phyloP scores from a whole-genome alignment of 2,329 filamentous ascomycete genomes.

The Xylariomycetidae sp. region DNA sequence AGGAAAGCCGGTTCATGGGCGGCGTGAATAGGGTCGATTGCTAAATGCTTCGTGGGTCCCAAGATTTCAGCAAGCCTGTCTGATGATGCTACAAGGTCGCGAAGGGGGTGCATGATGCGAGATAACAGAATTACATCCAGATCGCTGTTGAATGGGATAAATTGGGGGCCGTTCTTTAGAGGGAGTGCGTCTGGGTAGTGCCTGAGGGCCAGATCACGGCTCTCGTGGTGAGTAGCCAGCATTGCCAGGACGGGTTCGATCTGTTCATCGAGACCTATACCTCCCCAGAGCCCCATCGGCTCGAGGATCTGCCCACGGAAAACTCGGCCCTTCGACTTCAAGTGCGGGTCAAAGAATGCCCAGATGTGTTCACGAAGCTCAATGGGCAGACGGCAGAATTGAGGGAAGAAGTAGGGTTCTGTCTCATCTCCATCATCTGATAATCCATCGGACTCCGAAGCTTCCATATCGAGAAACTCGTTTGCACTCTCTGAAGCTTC shows the following conservation, averaged over 20 bases:
- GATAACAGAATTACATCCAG: slow-evolving; percentile 23
- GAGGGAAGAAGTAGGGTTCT: slow-evolving; percentile 23
- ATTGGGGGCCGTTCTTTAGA: no score
- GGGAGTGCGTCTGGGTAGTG: slow-evolving; percentile 27
- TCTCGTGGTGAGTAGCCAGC: slow-evolving; percentile 26
- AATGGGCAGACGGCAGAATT: slow-evolving; percentile 28
- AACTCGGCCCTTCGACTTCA: slow-evolving; percentile 23
- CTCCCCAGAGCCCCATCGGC: slow-evolving; percentile 10
- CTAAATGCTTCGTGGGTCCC: no score
- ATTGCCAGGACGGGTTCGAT: slow-evolving; percentile 25
- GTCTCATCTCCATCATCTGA: slow-evolving; percentile 3
- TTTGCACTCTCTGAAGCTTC: slow-evolving; percentile 24
- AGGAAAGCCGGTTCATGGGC: no score
- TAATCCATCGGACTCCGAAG: slow-evolving; percentile 2
- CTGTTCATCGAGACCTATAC: slow-evolving; percentile 19
- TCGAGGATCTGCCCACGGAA: slow-evolving; percentile 10
- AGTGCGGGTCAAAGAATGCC: slow-evolving; percentile 28
- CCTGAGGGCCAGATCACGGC: slow-evolving; percentile 25
- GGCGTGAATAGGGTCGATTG: no score
- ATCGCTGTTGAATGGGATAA: slow-evolving; percentile 24
- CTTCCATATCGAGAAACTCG: slow-evolving; percentile 5
- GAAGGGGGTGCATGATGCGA: no score
- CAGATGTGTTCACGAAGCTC: slow-evolving; percentile 32
- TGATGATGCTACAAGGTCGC: no score
- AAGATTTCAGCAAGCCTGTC: no score